Percentiles rank a stretch among this genome's conserved stretches.
Evolutionary conservation across 345 rosid species (phyloP).

Genomic region (Balakata baccata): DNA sequence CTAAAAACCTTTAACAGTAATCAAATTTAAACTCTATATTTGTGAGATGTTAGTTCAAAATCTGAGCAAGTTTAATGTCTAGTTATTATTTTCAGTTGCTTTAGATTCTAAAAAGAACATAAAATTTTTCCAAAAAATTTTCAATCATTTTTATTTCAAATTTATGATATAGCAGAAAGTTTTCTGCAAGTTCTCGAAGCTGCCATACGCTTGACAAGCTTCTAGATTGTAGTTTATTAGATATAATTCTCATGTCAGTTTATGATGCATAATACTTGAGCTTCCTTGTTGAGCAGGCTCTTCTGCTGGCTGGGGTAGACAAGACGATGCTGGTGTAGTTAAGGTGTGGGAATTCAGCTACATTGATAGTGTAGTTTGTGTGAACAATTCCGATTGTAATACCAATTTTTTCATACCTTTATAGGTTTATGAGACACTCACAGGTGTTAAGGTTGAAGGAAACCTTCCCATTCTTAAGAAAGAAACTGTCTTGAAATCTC

Average conservation of each 20-base stretch:
- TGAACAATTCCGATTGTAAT: constrained; percentile 12
- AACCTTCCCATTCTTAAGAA: constrained; percentile 65
- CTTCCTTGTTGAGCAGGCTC: constrained; percentile 54
- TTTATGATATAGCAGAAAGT: not conserved
- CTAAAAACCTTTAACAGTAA: not conserved
- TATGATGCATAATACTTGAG: not conserved
- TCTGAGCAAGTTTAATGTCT: not conserved
- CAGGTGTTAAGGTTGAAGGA: constrained; percentile 84
- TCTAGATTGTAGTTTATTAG: not conserved
- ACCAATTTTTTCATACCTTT: constrained; percentile 5
- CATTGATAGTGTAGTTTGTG: not conserved
- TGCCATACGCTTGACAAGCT: not conserved
- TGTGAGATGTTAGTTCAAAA: not conserved
- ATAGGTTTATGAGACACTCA: constrained; percentile 84
- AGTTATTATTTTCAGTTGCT: not conserved
- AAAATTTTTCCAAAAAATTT: not conserved
- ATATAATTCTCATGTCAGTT: not conserved
- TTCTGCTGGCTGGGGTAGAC: constrained; percentile 96
- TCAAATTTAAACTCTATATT: not conserved
- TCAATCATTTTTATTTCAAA: not conserved
- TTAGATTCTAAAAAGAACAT: not conserved
- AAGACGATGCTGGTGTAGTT: constrained; percentile 91
- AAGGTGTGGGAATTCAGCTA: constrained; percentile 46
- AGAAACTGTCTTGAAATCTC: constrained; percentile 58
- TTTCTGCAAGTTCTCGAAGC: not conserved